phyloP scores from a whole-genome alignment of 2,329 filamentous ascomycete genomes.

The Sclerotiophoma versabilis region DNA sequence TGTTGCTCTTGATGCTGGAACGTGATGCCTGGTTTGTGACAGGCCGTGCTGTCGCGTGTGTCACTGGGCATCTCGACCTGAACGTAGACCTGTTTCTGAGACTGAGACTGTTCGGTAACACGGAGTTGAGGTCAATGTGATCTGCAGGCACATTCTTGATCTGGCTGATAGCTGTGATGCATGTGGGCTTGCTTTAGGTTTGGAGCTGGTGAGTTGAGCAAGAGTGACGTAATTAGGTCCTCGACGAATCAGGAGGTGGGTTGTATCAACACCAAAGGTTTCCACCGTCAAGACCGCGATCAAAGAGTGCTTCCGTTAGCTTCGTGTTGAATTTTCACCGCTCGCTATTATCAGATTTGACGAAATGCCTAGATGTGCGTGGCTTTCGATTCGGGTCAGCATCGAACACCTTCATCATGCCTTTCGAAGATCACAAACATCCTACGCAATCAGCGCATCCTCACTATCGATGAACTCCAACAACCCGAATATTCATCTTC shows the following conservation, averaged over 20 bases:
- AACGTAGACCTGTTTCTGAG: not conserved
- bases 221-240: conserved; percentile 11
- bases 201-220: not conserved
- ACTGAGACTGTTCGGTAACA: conserved; percentile 6
- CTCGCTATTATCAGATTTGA: too few species aligned
- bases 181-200: conserved; percentile 6
- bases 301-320: too few species aligned
- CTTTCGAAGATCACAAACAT: too few species aligned
- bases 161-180: conserved; percentile 3
- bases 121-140: not conserved
- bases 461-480: too few species aligned
- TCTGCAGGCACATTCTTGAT: conserved; percentile 7
- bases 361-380: too few species aligned
- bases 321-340: too few species aligned
- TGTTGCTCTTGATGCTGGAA: conserved; percentile 7
- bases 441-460: too few species aligned
- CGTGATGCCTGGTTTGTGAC: conserved; percentile 13
- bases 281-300: too few species aligned
- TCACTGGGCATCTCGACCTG: conserved; percentile 15
- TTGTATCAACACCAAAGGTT: conserved; percentile 11
- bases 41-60: conserved; percentile 14
- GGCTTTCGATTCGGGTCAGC: too few species aligned
- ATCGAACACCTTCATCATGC: not conserved
- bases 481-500: not conserved
- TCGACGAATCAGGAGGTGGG: not conserved